phyloP scores from a whole-genome alignment of 495 filamentous ascomycete genomes.

The Penicillium nucicola region DNA sequence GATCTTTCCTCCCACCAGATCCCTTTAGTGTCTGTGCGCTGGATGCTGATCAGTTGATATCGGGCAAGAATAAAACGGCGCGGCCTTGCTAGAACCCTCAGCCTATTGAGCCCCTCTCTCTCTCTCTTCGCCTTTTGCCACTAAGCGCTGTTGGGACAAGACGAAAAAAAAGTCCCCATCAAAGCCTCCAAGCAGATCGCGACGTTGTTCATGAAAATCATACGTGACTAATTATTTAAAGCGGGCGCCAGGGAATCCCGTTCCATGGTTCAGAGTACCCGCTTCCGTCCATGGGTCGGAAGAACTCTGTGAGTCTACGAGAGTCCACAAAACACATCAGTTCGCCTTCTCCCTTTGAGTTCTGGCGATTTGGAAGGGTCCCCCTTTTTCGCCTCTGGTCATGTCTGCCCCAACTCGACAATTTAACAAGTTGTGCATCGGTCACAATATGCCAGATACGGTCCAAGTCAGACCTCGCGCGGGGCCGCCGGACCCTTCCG shows the following conservation, averaged over 20 bases:
- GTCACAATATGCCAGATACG: conserved; percentile 29
- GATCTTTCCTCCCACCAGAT: conserved; percentile 16
- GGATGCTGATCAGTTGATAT: conserved; percentile 18
- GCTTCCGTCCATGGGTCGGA: conserved; percentile 40
- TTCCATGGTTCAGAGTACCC: conserved; percentile 37
- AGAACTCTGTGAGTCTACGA: conserved; percentile 34
- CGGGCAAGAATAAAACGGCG: conserved; percentile 17
- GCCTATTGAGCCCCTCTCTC: conserved; percentile 1
- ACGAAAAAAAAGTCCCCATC: background rate
- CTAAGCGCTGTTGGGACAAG: conserved; percentile 23
- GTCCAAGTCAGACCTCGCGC: conserved; percentile 23
- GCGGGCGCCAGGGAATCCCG: conserved; percentile 21
- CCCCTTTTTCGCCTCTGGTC: conserved; percentile 8
- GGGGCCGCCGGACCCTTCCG: conserved; percentile 17
- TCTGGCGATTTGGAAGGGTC: conserved; percentile 1
- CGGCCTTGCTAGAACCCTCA: conserved; percentile 22
- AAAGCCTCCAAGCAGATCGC: background rate
- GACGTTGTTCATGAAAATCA: conserved; percentile 1
- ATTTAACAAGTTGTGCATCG: conserved; percentile 38
- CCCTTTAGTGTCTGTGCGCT: conserved; percentile 25
- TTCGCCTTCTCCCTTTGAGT: conserved; percentile 3
- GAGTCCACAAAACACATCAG: conserved; percentile 5
- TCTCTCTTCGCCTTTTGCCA: conserved; percentile 4
- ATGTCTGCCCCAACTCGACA: conserved; percentile 44
- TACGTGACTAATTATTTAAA: conserved; percentile 25